A percentile compares a stretch with the other conserved stretches of the same genome.
Evolutionary conservation across 1,284 basidiomycete species (phyloP).

Genomic region (Sphaerobolus stellatus): DNA sequence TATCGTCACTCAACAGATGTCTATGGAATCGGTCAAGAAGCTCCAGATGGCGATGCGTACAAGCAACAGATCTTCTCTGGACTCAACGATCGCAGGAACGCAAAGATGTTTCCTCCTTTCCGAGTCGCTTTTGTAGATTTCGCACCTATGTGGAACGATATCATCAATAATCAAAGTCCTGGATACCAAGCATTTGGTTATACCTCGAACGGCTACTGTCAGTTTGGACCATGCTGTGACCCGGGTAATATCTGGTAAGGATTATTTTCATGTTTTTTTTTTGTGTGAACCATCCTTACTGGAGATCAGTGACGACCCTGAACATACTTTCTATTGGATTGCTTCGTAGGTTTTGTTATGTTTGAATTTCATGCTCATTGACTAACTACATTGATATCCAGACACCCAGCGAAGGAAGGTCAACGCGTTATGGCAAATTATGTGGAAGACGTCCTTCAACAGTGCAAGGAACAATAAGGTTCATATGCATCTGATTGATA

Average conservation of each 20-base stretch:
- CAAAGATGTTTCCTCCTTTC: constrained; percentile 22
- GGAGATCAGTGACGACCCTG: constrained; percentile 37
- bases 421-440: constrained; percentile 50
- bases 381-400: constrained; percentile 16
- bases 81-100: constrained; percentile 28
- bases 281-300: neutral
- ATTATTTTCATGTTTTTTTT: constrained; percentile 16
- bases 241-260: constrained; percentile 2
- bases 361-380: neutral
- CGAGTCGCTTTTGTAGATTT: constrained; percentile 48
- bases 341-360: constrained; percentile 36
- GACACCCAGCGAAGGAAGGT: constrained; percentile 43
- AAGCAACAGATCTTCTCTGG: constrained; percentile 41
- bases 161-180: constrained; percentile 36
- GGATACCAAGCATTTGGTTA: constrained; percentile 51
- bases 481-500: too few species aligned
- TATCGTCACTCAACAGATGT: constrained; percentile 31
- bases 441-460: constrained; percentile 40
- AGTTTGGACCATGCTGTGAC: neutral
- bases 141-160: constrained; percentile 44
- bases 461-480: constrained; percentile 23
- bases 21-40: constrained; percentile 44
- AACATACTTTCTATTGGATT: constrained; percentile 52
- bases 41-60: constrained; percentile 42
- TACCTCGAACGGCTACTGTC: constrained; percentile 18